Base-by-base conservation (phyloP, 176 grass and related monocot species). In the Microstegium vimineum region DNA sequence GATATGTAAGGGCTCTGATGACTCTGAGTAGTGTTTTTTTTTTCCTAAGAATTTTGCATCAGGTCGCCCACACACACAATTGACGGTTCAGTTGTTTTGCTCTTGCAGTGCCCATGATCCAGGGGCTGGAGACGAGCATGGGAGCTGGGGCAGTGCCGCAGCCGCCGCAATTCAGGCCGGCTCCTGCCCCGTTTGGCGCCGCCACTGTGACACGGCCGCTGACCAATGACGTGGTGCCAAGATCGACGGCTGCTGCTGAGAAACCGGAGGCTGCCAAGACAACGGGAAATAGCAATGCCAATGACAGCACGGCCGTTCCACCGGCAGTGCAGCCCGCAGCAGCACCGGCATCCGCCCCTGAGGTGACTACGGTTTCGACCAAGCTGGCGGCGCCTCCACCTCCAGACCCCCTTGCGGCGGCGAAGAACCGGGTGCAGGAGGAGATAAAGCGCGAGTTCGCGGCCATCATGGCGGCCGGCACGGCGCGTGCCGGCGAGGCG, bases 91-190 rank as follows among this genome's bases (percentile, higher is more conserved):
- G 57, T 9, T 2, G 10, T 66, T 84, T 60, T 46, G 20, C 11
- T 54, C 61, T 42, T 62, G 28, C 81, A 87, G 94, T 91, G 72
- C 88, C 92, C 1, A 98, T 94, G 92, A 91, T 94, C 86, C 90
- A 98, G 33, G 82, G 86, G 67, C 31, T 90, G 11, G 95, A 94
- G 54, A 88, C 92, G 66, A 91, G 86, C 17, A 47, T 93, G 76
- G 73, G 80, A 59, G 86, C 84, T 2, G 89, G 90, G 71, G 76
- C 80, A 8, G 87, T 87, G 51, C 88, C 90, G 0, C 92, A 91
- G 77, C 84, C 86, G 35, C 88, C 86, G 25, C 95, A 91, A 34
- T 73, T 89, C 42, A 57, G 35, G 26, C 84, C 88, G 35, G 34
- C 22, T 16, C 14, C 43, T 9, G 20, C 70, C 4, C 18, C 76